Percentiles rank a stretch among this genome's conserved stretches.
Conservation (phyloP, 2,329 filamentous ascomycete genomes). For the Didymellaceae sp. region DNA sequence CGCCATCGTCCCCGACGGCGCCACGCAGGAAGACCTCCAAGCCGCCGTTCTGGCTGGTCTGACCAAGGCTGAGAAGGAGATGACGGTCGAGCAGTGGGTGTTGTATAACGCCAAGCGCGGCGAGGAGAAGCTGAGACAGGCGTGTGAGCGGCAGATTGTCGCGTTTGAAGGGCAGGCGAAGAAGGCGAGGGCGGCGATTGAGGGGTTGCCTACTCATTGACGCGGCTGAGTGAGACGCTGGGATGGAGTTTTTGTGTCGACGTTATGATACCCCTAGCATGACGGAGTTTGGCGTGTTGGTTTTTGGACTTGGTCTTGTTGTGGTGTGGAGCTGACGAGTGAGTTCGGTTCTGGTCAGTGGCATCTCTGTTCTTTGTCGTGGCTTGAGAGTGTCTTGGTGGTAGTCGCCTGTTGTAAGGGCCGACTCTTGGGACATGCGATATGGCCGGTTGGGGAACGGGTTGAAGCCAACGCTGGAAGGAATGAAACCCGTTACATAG, state of each 20-base stretch:
- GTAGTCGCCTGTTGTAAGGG: slow-evolving; percentile 29
- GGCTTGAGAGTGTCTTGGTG: slow-evolving; percentile 27
- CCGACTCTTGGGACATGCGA: slow-evolving; percentile 28
- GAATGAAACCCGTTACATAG: not conserved
- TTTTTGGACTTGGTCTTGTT: not conserved
- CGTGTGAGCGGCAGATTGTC: slow-evolving; percentile 83
- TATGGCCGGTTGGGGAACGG: slow-evolving; percentile 24
- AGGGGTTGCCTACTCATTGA: slow-evolving; percentile 53
- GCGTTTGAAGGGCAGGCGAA: slow-evolving; percentile 84
- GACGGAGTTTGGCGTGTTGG: slow-evolving; percentile 5
- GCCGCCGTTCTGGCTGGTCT: slow-evolving; percentile 65
- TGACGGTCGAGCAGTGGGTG: slow-evolving; percentile 96
- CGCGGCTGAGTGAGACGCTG: slow-evolving; percentile 7
- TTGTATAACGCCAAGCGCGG: slow-evolving; percentile 78
- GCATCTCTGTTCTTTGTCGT: slow-evolving; percentile 12
- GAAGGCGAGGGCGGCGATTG: slow-evolving; percentile 77
- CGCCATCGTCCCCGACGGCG: slow-evolving; percentile 28
- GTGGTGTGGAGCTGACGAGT: not conserved
- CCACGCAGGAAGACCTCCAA: slow-evolving; percentile 50
- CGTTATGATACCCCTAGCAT: slow-evolving; percentile 33
- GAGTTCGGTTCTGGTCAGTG: slow-evolving; percentile 1
- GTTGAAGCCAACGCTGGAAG: slow-evolving; percentile 15
- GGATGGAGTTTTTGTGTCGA: slow-evolving; percentile 21
- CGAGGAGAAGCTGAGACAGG: slow-evolving; percentile 76
- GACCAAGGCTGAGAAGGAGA: slow-evolving; percentile 77